Conservation (phyloP, 495 filamentous ascomycete species). For the Neurospora cerealis region DNA sequence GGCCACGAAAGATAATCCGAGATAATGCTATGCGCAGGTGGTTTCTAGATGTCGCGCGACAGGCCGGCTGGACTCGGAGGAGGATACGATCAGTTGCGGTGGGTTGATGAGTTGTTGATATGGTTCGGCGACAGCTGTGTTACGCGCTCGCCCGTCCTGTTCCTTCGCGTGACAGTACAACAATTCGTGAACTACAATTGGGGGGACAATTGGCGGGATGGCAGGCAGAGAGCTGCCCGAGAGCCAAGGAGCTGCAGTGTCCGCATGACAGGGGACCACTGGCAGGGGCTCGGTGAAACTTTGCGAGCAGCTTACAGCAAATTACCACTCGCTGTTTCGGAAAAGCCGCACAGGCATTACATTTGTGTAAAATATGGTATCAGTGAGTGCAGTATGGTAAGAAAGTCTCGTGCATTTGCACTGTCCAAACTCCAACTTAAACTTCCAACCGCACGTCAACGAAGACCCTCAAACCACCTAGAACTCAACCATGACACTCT, state of each 20-base stretch:
- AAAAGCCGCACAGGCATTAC: background rate
- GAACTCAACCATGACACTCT: background rate
- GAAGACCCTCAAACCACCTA: background rate
- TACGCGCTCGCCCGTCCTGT: background rate
- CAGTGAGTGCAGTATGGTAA: background rate
- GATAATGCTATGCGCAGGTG: background rate
- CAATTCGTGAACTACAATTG: background rate
- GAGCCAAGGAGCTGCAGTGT: background rate
- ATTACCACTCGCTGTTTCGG: background rate
- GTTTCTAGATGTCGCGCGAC: background rate
- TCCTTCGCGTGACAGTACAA: background rate
- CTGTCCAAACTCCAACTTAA: background rate
- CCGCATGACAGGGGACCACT: background rate
- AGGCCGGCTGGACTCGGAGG: background rate
- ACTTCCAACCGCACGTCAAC: background rate
- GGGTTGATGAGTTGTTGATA: background rate
- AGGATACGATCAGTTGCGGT: background rate
- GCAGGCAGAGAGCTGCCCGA: background rate
- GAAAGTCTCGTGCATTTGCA: background rate
- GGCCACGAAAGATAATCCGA: background rate
- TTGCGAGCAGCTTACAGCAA: background rate
- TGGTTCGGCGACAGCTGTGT: background rate
- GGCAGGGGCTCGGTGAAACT: background rate
- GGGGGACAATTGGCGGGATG: background rate
- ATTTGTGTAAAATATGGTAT: background rate